These are phyloP conservation scores for Flaveria ramosissima DNA, from an alignment of 129 eudicot genomes.

Conservation along the genomic window DNA sequence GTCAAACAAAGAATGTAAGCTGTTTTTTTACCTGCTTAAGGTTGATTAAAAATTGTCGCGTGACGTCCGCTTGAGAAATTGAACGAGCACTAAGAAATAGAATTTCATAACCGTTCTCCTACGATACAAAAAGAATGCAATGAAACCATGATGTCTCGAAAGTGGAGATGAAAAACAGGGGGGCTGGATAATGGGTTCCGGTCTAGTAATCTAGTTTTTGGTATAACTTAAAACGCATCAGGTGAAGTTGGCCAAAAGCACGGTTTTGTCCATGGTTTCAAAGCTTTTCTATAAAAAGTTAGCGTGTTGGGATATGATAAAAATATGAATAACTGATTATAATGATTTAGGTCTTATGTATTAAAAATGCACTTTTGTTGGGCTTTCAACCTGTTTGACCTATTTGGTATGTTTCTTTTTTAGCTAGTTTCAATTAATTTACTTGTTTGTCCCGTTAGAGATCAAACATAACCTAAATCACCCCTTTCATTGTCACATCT, in stretches of 20 bases:
- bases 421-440: background rate
- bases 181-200: background rate
- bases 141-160: slow-evolving; percentile 5
- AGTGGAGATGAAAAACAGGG: background rate
- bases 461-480: slow-evolving; percentile 1
- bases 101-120: slow-evolving; percentile 95
- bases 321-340: background rate
- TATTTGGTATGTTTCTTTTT: background rate
- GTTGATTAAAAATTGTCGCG: slow-evolving; percentile 83
- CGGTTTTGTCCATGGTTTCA: background rate
- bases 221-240: background rate
- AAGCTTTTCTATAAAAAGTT: background rate
- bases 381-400: background rate
- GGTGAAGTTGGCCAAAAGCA: background rate
- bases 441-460: background rate
- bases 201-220: background rate
- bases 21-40: slow-evolving; percentile 70
- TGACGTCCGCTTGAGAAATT: slow-evolving; percentile 79
- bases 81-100: slow-evolving; percentile 96
- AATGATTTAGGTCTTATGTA: background rate
- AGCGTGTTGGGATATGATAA: background rate
- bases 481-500: background rate
- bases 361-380: background rate
- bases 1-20: slow-evolving; percentile 8
- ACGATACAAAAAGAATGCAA: slow-evolving; percentile 28